Conservation (phyloP, 345 rosid species). For the Ailanthus altissimus region DNA sequence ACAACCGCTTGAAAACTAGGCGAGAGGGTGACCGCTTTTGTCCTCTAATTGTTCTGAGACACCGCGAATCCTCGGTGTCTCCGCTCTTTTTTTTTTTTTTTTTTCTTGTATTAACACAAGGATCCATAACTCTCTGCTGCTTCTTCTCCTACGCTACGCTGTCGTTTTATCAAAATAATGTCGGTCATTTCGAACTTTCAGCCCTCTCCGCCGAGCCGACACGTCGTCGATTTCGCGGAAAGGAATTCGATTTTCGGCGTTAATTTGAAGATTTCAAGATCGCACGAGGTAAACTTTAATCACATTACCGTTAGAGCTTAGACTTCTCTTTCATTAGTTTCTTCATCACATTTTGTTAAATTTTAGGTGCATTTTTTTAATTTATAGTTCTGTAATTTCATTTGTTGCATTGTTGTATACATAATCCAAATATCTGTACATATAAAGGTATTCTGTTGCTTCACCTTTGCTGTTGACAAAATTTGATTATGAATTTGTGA, state of each 20-base stretch:
- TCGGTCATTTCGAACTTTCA: slow-evolving; percentile 31
- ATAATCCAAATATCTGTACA: neutral
- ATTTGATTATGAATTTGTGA: neutral
- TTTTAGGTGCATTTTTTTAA: too few relatives aligned
- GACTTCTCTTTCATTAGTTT: too few relatives aligned
- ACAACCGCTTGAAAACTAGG: too few relatives aligned
- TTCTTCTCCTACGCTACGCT: neutral
- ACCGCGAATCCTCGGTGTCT: slow-evolving; percentile 34
- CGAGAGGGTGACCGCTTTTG: neutral
- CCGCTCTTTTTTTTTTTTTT: slow-evolving; percentile 28
- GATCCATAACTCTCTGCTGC: neutral
- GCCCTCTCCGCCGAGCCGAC: neutral
- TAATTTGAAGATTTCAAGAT: slow-evolving; percentile 12
- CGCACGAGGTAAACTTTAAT: slow-evolving; percentile 14
- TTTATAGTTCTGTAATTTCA: too few relatives aligned
- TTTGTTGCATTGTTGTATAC: neutral
- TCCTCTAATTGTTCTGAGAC: neutral
- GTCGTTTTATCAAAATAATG: slow-evolving; percentile 22
- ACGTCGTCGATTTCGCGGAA: slow-evolving; percentile 13
- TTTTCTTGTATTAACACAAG: neutral
- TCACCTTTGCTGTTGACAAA: neutral
- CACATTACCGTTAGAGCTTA: too few relatives aligned
- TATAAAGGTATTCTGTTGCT: too few relatives aligned
- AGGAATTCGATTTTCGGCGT: slow-evolving; percentile 2
- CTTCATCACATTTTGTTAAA: too few relatives aligned